Conservation (phyloP, 1,139 yeast species). For the Suhomyces anneliseae region DNA sequence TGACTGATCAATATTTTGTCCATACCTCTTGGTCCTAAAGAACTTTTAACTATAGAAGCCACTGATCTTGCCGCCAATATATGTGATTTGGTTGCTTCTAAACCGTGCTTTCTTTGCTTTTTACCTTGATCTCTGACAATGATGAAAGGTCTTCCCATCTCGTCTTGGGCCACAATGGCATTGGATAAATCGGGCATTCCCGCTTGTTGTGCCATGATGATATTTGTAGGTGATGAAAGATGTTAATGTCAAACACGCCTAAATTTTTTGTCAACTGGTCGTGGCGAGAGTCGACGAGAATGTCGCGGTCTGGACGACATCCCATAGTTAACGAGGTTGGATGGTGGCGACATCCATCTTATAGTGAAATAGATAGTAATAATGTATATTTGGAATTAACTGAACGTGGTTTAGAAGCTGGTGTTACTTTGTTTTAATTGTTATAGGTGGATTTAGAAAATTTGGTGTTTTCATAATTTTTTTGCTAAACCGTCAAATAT, state of each 20-base stretch:
- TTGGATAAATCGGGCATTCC: slow-evolving; percentile 94
- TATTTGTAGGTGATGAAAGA: background rate
- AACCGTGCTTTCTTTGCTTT: slow-evolving; percentile 88
- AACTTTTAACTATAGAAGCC: slow-evolving; percentile 86
- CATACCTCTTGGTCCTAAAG: slow-evolving; percentile 96
- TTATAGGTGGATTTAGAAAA: no score
- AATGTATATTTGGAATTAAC: no score
- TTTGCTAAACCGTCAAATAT: no score
- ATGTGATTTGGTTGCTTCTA: slow-evolving; percentile 94
- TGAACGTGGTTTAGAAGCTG: no score
- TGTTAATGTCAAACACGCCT: background rate
- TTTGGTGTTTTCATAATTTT: no score
- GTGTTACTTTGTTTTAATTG: no score
- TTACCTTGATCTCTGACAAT: slow-evolving; percentile 96
- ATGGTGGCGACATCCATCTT: no score
- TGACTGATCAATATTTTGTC: slow-evolving; percentile 91
- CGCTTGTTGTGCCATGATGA: slow-evolving; percentile 29
- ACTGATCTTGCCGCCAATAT: slow-evolving; percentile 96
- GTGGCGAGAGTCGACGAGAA: background rate
- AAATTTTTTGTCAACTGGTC: background rate
- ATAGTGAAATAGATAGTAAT: no score
- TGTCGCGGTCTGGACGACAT: background rate
- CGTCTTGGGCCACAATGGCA: slow-evolving; percentile 98
- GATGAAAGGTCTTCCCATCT: slow-evolving; percentile 97
- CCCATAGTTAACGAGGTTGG: no score